Base-by-base conservation (phyloP, 495 filamentous ascomycete species). In the Penicillium herquei region DNA sequence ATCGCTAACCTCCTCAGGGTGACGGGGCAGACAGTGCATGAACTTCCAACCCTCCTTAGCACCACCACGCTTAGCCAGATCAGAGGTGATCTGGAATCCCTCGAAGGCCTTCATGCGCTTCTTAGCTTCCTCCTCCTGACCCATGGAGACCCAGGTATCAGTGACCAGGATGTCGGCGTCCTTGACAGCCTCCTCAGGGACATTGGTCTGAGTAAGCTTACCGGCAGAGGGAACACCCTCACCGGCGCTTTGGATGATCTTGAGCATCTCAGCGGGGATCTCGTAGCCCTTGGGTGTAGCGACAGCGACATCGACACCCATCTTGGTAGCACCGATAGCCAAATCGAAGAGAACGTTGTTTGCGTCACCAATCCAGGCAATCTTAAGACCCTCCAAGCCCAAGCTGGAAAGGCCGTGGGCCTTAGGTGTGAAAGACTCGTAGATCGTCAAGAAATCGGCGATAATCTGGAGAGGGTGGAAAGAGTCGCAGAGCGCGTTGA, bases 81-180 rank as follows among this genome's bases (percentile, higher is more conserved):
- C 87, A 11, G 82, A 73, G 3, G 91, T 96, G 59, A 98, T 87
- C 69, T 96, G 93, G 71, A 90, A 98, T 33, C 93, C 92, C 31
- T 81, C 78, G 64, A 98, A 98, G 30, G 85, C 90, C 72, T 86
- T 83, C 56, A 96, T 63, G 54, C 88, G 78, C 74, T 87, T 84
- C 51, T 81, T 77, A 33, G 84, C 77, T 75, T 97, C 92, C 43
- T 80, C 84, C 72, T 98, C 94, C 76, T 97, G 92, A 39, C 94
- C 94, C 94, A 97, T 97, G 0, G 90, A 95, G 10, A 96, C 80
- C 93, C 93, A 98, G 8, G 94, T 98, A 64, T 98, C 94, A 0
- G 94, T 98, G 0, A 98, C 89, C 16, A 98, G 75, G 40, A 98
- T 79, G 63, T 98, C 89, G 1, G 94, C 93, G 55, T 86, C 78